phyloP scores from a whole-genome alignment of 169 alveolate species.

The Eimeria necatrix region DNA sequence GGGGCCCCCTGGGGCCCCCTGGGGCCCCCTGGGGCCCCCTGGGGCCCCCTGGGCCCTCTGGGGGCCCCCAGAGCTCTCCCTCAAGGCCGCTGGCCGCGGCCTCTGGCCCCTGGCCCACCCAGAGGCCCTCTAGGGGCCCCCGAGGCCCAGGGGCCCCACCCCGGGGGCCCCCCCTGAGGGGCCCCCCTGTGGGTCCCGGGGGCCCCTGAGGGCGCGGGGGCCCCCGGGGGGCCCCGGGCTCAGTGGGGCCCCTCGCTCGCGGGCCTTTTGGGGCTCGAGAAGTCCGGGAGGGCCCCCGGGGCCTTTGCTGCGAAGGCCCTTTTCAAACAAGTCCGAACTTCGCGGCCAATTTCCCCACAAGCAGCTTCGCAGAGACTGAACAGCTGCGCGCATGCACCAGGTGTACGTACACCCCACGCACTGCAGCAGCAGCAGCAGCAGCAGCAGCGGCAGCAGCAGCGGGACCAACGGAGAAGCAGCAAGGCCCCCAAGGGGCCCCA shows the following conservation, averaged over 20 bases:
- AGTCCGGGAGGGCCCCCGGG: neutral
- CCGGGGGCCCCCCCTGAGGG: too few species aligned
- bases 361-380: slow-evolving; percentile 46
- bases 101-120: too few species aligned
- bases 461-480: too few species aligned
- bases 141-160: neutral
- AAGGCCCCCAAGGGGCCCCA: neutral
- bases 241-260: neutral
- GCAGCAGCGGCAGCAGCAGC: too few species aligned
- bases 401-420: slow-evolving; percentile 21
- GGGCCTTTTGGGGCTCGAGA: slow-evolving; percentile 3
- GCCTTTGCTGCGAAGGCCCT: neutral
- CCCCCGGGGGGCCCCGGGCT: neutral
- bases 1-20: too few species aligned
- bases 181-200: too few species aligned
- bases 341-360: slow-evolving; percentile 10
- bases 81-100: too few species aligned
- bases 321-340: neutral
- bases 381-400: too few species aligned
- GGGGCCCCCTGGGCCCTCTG: too few species aligned
- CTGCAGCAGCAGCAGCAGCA: too few species aligned
- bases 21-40: too few species aligned
- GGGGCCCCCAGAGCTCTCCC: too few species aligned
- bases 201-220: neutral
- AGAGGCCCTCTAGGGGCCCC: slow-evolving; percentile 4